Conservation (phyloP, 306 rosid genomes). For the Vachellia pachyceras region DNA sequence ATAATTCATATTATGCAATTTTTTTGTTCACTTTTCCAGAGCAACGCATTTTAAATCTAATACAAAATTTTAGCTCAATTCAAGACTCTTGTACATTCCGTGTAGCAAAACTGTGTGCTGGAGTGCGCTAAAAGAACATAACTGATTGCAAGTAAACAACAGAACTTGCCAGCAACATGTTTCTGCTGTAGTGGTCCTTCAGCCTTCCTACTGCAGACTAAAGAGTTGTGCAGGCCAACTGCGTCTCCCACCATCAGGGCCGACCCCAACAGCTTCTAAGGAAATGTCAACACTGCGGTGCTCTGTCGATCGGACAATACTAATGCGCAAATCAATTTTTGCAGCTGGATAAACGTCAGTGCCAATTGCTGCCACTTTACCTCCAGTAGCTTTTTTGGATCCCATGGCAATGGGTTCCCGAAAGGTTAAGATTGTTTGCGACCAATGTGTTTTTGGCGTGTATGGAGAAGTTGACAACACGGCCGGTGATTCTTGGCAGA, state of each 20-base stretch:
- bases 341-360: conserved; percentile 63
- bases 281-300: conserved; percentile 96
- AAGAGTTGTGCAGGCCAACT: conserved; percentile 78
- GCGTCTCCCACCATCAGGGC: conserved; percentile 56
- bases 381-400: conserved; percentile 33
- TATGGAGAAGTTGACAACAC: conserved; percentile 84
- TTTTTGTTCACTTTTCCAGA: no score
- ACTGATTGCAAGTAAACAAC: conserved; percentile 18
- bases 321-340: conserved; percentile 69
- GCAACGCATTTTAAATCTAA: not conserved
- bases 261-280: conserved; percentile 69
- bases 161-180: conserved; percentile 21
- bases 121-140: conserved; percentile 1
- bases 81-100: not conserved
- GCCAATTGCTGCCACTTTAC: conserved; percentile 57
- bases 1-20: no score
- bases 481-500: conserved; percentile 74
- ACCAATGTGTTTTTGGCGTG: conserved; percentile 81
- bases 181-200: not conserved
- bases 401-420: conserved; percentile 75
- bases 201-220: conserved; percentile 50
- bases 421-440: conserved; percentile 86
- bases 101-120: not conserved
- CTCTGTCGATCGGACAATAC: conserved; percentile 80
- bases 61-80: not conserved